Evolutionary conservation across 2,329 filamentous ascomycete genomes (phyloP).

Genomic region (Boeremia lycopersici): DNA sequence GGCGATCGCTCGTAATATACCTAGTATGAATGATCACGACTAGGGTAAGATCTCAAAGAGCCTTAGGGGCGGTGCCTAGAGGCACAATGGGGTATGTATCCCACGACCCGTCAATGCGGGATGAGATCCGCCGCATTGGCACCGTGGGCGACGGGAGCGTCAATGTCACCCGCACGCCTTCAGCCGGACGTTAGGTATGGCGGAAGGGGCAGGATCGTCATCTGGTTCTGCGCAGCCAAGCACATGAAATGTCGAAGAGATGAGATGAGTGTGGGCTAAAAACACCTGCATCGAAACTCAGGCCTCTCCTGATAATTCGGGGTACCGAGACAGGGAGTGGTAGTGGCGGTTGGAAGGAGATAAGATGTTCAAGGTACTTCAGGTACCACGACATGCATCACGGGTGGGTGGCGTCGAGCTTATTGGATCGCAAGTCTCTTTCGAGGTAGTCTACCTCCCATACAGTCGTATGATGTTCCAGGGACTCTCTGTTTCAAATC

Average conservation of each 20-base stretch:
- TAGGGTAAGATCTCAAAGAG: neutral
- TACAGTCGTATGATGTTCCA: neutral
- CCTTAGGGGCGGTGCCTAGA: constrained; percentile 1
- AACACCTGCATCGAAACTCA: neutral
- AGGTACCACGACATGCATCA: neutral
- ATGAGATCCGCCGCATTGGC: constrained; percentile 6
- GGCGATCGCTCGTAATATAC: neutral
- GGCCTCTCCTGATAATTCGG: neutral
- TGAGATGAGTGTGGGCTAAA: neutral
- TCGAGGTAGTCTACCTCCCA: neutral
- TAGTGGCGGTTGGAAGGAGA: constrained; percentile 2
- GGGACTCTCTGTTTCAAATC: neutral
- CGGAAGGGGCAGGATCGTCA: neutral
- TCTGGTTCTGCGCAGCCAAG: neutral
- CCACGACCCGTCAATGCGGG: neutral
- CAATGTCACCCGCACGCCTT: neutral
- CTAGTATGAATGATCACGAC: neutral
- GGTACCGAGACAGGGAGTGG: neutral
- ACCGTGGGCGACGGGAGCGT: neutral
- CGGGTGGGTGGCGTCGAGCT: neutral
- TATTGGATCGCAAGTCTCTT: neutral
- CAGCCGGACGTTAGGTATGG: neutral
- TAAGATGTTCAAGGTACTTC: constrained; percentile 1
- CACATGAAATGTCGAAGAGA: neutral
- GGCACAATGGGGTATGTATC: constrained; percentile 1